A percentile compares a stretch with the other conserved stretches of the same genome.
Conservation (phyloP, 2,329 filamentous ascomycete species). For the Stagonosporopsis tanaceti region DNA sequence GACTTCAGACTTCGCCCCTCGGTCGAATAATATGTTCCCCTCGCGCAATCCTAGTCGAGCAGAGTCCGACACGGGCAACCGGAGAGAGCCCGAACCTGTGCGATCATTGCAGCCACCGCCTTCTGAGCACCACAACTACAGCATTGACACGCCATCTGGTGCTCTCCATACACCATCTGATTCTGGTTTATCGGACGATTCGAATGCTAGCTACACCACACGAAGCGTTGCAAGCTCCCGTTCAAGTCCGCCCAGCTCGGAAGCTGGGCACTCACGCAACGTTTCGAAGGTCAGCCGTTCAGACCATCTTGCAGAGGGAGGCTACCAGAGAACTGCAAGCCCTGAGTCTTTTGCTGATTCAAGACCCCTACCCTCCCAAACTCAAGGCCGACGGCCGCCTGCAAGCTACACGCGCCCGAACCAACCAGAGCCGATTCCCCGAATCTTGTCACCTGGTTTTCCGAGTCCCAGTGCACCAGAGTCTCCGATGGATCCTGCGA, state of each 20-base stretch:
- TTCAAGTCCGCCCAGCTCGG: conserved; percentile 51
- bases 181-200: conserved; percentile 52
- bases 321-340: conserved; percentile 36
- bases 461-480: conserved; percentile 38
- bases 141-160: conserved; percentile 36
- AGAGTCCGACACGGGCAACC: conserved; percentile 25
- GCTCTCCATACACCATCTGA: conserved; percentile 50
- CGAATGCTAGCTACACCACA: conserved; percentile 44
- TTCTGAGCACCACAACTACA: conserved; percentile 25
- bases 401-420: conserved; percentile 32
- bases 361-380: conserved; percentile 23
- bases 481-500: conserved; percentile 52
- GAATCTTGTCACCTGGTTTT: conserved; percentile 31
- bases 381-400: conserved; percentile 27
- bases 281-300: conserved; percentile 38
- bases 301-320: conserved; percentile 36
- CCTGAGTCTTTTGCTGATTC: conserved; percentile 40
- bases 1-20: conserved; percentile 27
- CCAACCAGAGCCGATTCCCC: conserved; percentile 31
- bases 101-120: conserved; percentile 34
- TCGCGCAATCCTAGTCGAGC: conserved; percentile 35
- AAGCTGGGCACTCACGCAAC: conserved; percentile 44
- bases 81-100: conserved; percentile 8
- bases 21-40: conserved; percentile 32
- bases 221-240: conserved; percentile 48